Evolutionary conservation across 73 alveolate species (phyloP).

Genomic region (Paramecium sonneborni): DNA sequence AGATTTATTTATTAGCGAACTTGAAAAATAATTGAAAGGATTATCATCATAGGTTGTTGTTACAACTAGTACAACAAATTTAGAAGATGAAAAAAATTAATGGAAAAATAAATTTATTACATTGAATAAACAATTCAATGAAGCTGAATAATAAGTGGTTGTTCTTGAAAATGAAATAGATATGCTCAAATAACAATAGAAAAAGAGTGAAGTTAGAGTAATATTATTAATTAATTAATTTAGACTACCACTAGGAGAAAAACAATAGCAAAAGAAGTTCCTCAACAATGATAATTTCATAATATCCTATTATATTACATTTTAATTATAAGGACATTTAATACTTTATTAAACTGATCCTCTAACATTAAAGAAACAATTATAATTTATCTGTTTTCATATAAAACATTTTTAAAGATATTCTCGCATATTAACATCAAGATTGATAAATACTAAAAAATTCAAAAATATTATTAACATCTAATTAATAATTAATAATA

Average conservation of each 20-base stretch:
- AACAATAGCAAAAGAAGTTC: background rate
- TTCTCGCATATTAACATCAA: too few species aligned
- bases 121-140: background rate
- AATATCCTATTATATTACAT: background rate
- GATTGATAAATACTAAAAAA: too few species aligned
- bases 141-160: background rate
- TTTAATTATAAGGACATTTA: too few species aligned
- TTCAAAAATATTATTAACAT: too few species aligned
- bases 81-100: background rate
- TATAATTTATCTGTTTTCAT: background rate
- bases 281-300: background rate
- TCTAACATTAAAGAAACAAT: too few species aligned
- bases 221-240: background rate
- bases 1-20: background rate
- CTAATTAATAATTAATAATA: too few species aligned
- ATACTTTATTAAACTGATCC: too few species aligned
- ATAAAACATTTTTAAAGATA: too few species aligned
- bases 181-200: background rate
- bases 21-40: background rate
- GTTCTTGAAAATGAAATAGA: background rate
- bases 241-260: background rate
- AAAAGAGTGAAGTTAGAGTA: background rate
- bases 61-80: background rate
- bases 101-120: slow-evolving; percentile 7
- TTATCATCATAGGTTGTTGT: background rate